A percentile compares a stretch with the other conserved stretches of the same genome.
These are phyloP conservation scores for Thermothielavioides terrestris DNA, from an alignment of 495 filamentous ascomycete species.

Conservation along the genomic window DNA sequence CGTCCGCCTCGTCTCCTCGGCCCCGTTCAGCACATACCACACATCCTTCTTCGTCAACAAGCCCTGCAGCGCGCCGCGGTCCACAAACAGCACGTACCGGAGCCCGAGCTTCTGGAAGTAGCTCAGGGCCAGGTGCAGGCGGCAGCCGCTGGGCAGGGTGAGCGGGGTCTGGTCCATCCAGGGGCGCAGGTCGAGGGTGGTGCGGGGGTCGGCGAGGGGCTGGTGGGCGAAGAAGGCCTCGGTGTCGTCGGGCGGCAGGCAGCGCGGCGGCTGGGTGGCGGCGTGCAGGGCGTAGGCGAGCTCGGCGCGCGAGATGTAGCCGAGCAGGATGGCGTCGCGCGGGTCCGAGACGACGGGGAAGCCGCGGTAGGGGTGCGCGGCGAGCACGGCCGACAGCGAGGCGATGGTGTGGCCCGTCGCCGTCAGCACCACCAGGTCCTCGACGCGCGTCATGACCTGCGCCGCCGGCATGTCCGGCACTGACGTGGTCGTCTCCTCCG, in stretches of 20 bases:
- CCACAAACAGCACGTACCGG: constrained; percentile 79
- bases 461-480: constrained; percentile 74
- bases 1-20: constrained; percentile 49
- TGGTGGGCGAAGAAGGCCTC: constrained; percentile 80
- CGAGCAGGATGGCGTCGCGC: constrained; percentile 64
- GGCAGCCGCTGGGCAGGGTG: constrained; percentile 66
- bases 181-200: constrained; percentile 76
- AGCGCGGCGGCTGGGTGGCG: constrained; percentile 44
- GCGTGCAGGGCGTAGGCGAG: constrained; percentile 68
- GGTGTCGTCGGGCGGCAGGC: constrained; percentile 56
- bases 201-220: constrained; percentile 66
- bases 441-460: constrained; percentile 84
- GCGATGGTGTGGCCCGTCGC: constrained; percentile 81
- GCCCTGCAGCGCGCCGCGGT: constrained; percentile 72
- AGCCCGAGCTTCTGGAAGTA: constrained; percentile 93
- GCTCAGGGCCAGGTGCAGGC: constrained; percentile 68
- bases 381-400: constrained; percentile 58
- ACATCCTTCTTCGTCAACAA: constrained; percentile 96
- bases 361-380: constrained; percentile 70
- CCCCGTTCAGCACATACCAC: constrained; percentile 84
- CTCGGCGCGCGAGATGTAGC: constrained; percentile 91
- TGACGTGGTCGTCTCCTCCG: constrained; percentile 74
- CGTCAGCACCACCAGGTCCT: constrained; percentile 82
- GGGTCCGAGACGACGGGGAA: constrained; percentile 84
- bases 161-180: constrained; percentile 99